Conservation (phyloP, 768 basidiomycete genomes). For the Sistotremastrum niveocremeum region DNA sequence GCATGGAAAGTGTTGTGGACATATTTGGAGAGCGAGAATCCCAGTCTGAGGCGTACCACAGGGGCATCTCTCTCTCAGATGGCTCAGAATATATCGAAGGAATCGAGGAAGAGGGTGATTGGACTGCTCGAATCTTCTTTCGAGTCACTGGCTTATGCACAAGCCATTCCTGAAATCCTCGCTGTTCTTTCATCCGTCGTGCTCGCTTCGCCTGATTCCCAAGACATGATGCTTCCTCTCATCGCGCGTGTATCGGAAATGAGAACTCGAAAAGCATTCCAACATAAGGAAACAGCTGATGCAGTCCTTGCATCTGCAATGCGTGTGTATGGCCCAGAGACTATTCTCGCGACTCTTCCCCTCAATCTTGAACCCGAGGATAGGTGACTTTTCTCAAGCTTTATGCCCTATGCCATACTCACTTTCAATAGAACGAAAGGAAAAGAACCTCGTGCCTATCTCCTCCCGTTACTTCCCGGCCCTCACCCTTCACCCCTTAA, state of each 20-base stretch:
- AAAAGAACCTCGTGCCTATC: constrained; percentile 76
- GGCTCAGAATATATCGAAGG: constrained; percentile 54
- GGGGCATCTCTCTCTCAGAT: constrained; percentile 50
- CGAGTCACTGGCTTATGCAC: constrained; percentile 58
- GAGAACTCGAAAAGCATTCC: constrained; percentile 69
- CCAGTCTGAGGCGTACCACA: constrained; percentile 45
- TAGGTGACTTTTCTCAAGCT: constrained; percentile 34
- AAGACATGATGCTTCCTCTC: constrained; percentile 58
- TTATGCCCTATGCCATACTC: neutral
- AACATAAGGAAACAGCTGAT: constrained; percentile 83
- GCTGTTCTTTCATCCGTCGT: constrained; percentile 58
- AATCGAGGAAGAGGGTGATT: no score
- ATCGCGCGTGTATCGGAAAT: constrained; percentile 62
- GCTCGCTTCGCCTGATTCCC: constrained; percentile 37
- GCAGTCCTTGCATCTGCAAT: constrained; percentile 66
- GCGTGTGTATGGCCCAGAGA: constrained; percentile 74
- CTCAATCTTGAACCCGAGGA: constrained; percentile 75
- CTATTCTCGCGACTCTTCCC: constrained; percentile 60
- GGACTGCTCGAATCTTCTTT: constrained; percentile 47
- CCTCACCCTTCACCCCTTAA: constrained; percentile 67
- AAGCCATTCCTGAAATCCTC: constrained; percentile 71
- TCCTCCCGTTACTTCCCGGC: constrained; percentile 75
- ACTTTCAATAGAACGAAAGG: constrained; percentile 42
- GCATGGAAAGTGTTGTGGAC: constrained; percentile 69
- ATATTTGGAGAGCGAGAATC: constrained; percentile 62